phyloP scores from a whole-genome alignment of 1,284 basidiomycete species.

The Butyriboletus pseudospeciosus region DNA sequence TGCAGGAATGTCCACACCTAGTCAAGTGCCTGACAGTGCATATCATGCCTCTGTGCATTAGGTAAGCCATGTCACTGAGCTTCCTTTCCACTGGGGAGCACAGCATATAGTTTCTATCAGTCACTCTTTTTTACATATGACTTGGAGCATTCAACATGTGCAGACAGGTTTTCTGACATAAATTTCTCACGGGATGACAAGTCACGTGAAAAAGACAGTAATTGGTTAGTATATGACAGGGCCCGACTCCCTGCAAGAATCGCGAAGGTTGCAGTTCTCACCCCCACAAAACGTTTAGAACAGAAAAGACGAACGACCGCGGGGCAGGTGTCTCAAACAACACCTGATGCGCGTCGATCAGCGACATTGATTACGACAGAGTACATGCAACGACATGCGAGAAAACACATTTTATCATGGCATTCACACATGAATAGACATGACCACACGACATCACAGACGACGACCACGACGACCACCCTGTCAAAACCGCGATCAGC shows the following conservation, averaged over 20 bases:
- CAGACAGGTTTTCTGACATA: too few relatives aligned
- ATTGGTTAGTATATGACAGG: too few relatives aligned
- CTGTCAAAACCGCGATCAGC: slow-evolving; percentile 39
- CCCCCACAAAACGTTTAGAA: background rate
- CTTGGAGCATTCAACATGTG: too few relatives aligned
- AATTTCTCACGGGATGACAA: too few relatives aligned
- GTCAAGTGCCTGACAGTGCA: too few relatives aligned
- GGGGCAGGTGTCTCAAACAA: slow-evolving; percentile 54
- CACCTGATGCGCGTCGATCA: slow-evolving; percentile 76
- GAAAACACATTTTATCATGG: slow-evolving; percentile 12
- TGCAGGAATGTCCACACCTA: too few relatives aligned
- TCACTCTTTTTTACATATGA: too few relatives aligned
- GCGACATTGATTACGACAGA: slow-evolving; percentile 57
- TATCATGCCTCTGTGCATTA: too few relatives aligned
- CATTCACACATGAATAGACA: slow-evolving; percentile 7
- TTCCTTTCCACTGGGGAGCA: too few relatives aligned
- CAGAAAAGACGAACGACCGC: slow-evolving; percentile 55
- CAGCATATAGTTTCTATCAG: too few relatives aligned
- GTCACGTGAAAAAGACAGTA: too few relatives aligned
- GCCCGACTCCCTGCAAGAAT: background rate
- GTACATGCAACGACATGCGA: slow-evolving; percentile 36
- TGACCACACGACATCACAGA: slow-evolving; percentile 53
- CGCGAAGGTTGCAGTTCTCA: background rate
- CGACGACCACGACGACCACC: slow-evolving; percentile 99
- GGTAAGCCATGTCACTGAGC: too few relatives aligned